phyloP scores from a whole-genome alignment of 768 basidiomycete species.

The Naganishia friedmannii region DNA sequence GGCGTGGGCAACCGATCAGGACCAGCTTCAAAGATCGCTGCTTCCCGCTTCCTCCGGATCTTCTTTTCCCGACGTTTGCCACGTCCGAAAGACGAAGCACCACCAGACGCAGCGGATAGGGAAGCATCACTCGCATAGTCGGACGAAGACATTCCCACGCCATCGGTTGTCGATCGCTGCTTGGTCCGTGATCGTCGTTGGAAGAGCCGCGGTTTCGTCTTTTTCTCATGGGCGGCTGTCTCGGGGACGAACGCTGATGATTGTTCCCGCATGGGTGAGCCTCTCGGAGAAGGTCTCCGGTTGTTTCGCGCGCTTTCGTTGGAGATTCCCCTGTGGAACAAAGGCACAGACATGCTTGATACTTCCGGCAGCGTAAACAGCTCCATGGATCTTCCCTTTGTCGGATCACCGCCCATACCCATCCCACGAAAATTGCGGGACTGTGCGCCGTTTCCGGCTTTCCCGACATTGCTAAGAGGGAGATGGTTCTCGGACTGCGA shows the following conservation, averaged over 20 bases:
- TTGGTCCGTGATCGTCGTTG: background rate
- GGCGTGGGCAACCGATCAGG: constrained; percentile 56
- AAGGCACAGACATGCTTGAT: background rate
- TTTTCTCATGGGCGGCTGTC: background rate
- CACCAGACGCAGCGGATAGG: background rate
- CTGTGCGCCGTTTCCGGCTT: background rate
- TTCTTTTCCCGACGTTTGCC: background rate
- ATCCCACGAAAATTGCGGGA: background rate
- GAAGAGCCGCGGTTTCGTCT: background rate
- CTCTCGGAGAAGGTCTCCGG: background rate
- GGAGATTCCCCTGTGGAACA: background rate
- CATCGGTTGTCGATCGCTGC: background rate
- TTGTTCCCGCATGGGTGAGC: background rate
- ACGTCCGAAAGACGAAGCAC: background rate
- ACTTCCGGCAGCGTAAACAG: background rate
- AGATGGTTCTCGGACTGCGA: constrained; percentile 4
- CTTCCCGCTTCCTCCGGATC: constrained; percentile 37
- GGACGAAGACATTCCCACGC: background rate
- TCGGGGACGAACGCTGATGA: background rate
- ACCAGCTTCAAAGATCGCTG: constrained; percentile 41
- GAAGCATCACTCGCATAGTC: background rate
- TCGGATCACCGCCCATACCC: background rate
- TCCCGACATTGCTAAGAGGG: too few species aligned
- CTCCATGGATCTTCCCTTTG: background rate
- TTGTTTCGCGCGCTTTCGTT: background rate